Evolutionary conservation across 148 eudicot species (phyloP), one percentile per base, ranked within the genome.

Genomic region (Camellia sinensis): DNA sequence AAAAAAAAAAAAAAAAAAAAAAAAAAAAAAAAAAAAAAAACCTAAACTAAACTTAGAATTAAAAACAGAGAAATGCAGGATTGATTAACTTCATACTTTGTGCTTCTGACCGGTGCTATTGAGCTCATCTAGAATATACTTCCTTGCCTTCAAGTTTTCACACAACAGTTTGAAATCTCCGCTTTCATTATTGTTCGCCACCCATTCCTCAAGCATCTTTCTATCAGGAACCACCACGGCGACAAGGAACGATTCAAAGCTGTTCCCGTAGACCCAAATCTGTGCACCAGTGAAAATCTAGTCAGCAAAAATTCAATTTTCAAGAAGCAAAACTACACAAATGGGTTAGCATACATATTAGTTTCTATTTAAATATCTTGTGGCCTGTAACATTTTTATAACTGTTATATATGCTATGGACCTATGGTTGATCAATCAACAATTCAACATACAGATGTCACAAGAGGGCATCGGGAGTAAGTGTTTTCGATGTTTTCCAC

Each of bases 261-360:
- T 95, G 86, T 93, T 93, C 17, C 99, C 99, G 62, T 91, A 95
- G 0, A 95, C 92, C 99, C 99, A 96, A 80, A 96, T 89, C 99
- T 95, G 83, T 52, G 53, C 67, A 75, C 44, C 59, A 81, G 71
- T 19, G 5, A 56, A 46, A 18, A 64, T 79, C 66, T 29, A 80
- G 48, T 21, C 40, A 61, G 6, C 57, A 5, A 44, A 46, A 22
- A 3, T 40, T 52, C 62, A 40, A 21, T 6, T 17, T 21, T 37
- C 15, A 80, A 56, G 29, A 80, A 57, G 3, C 70, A 8, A 43
- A 63, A 73, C 41, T 56, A 37, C 61, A 6, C 6, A 5, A 14
- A 22, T 9, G 29, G 11, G 7, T n/a, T 8, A 6, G 48, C 5
- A 40, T 2, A 21, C 15, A 3, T 6, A 61, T 61, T 19, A 8